These are phyloP conservation scores for Pyronema domesticum DNA, from an alignment of 495 filamentous ascomycete genomes.

Conservation along the genomic window DNA sequence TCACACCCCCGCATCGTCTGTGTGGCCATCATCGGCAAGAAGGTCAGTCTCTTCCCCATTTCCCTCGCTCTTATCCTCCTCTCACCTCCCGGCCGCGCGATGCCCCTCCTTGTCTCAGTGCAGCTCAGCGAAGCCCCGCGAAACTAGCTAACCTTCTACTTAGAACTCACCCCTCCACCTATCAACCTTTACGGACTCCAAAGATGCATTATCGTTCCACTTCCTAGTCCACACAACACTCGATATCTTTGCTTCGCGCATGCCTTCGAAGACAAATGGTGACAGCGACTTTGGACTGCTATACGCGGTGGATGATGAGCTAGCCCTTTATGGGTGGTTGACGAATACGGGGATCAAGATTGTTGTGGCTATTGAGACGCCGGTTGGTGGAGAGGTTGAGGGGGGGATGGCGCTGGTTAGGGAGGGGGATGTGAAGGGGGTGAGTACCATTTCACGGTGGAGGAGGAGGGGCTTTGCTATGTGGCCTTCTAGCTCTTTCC, in stretches of 20 bases:
- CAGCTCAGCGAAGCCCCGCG: not conserved
- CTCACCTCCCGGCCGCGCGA: too few species aligned
- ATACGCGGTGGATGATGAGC: constrained; percentile 77
- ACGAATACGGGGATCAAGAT: constrained; percentile 93
- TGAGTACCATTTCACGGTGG: constrained; percentile 26
- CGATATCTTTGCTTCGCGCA: constrained; percentile 75
- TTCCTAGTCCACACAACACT: constrained; percentile 80
- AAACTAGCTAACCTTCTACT: constrained; percentile 6
- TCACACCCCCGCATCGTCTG: constrained; percentile 63
- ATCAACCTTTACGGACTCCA: constrained; percentile 51
- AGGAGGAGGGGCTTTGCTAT: not conserved
- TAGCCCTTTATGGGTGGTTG: constrained; percentile 84
- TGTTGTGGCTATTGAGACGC: constrained; percentile 68
- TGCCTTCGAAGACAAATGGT: constrained; percentile 42
- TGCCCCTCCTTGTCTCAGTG: too few species aligned
- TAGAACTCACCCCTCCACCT: constrained; percentile 95
- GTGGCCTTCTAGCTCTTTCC: too few species aligned
- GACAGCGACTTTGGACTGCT: constrained; percentile 79
- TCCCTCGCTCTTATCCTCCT: too few species aligned
- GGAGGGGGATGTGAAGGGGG: constrained; percentile 67
- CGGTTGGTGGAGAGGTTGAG: constrained; percentile 13
- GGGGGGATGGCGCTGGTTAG: constrained; percentile 35
- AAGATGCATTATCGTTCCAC: constrained; percentile 62
- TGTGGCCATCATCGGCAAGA: constrained; percentile 80
- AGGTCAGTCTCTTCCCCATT: constrained; percentile 36